Percentiles rank a stretch among this genome's conserved stretches.
These are phyloP conservation scores for Coniella vitis DNA, from an alignment of 2,329 filamentous ascomycete species.

Conservation along the genomic window DNA sequence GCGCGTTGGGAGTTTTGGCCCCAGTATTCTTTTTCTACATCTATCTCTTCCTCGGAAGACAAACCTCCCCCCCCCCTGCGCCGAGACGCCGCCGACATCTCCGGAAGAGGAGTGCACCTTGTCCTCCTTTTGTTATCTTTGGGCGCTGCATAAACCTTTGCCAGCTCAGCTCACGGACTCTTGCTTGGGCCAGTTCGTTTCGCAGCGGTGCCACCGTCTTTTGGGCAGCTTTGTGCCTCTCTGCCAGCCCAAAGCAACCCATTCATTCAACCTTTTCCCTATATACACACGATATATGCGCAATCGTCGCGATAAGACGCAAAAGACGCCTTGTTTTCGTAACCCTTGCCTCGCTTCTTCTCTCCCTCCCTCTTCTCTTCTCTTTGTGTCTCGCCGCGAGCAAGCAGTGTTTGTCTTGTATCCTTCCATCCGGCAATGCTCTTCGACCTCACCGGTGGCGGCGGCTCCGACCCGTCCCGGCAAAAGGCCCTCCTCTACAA, in stretches of 20 bases:
- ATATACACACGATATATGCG: neutral
- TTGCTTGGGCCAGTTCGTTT: neutral
- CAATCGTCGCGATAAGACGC: no score
- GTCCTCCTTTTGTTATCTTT: neutral
- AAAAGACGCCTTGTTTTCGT: no score
- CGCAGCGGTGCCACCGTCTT: neutral
- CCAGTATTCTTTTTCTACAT: no score
- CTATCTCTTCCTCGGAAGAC: no score
- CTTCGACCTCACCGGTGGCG: conserved; percentile 10
- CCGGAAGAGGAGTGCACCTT: neutral
- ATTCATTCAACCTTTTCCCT: neutral
- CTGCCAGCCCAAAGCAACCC: no score
- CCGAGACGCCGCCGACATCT: neutral
- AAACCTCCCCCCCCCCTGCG: neutral
- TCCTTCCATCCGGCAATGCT: conserved; percentile 9
- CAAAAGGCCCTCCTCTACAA: conserved; percentile 26
- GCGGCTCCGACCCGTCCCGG: conserved; percentile 9
- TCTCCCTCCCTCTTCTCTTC: neutral
- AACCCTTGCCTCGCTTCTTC: no score
- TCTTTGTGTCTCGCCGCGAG: neutral
- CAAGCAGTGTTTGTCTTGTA: neutral
- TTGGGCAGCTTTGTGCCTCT: no score
- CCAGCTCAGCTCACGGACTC: neutral
- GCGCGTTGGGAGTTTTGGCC: no score
- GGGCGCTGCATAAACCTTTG: neutral